Percentiles rank a stretch among this genome's conserved stretches.
phyloP scores from a whole-genome alignment of 192 early-diverging fungal species.

The Neocallimastix lanati region DNA sequence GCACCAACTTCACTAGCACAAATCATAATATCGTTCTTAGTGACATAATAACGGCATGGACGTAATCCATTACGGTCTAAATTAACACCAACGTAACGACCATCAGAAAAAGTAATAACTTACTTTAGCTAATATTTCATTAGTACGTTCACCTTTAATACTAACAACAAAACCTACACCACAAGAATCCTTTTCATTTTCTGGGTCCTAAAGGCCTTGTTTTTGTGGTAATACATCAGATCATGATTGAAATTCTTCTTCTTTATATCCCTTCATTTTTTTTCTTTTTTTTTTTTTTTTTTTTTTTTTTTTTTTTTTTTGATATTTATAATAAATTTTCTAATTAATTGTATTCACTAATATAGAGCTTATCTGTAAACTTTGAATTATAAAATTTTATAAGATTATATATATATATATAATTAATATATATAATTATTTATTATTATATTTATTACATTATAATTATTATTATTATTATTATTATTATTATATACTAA shows the following conservation, averaged over 20 bases:
- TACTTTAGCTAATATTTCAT: conserved; percentile 80
- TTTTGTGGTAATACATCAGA: conserved; percentile 64
- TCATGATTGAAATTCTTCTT: conserved; percentile 27
- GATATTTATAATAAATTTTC: too few species aligned
- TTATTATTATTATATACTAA: too few species aligned
- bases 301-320: too few species aligned
- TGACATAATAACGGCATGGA: conserved; percentile 95
- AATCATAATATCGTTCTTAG: conserved; percentile 82
- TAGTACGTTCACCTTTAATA: conserved; percentile 66
- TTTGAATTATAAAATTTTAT: too few species aligned
- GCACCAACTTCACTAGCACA: conserved; percentile 95
- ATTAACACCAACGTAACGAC: conserved; percentile 88
- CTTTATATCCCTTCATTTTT: background rate
- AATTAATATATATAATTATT: too few species aligned
- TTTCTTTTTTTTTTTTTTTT: background rate
- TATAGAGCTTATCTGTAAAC: too few species aligned
- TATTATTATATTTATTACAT: too few species aligned
- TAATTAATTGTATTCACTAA: too few species aligned
- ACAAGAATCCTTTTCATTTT: conserved; percentile 82
- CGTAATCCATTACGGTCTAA: conserved; percentile 93
- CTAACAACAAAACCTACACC: conserved; percentile 95
- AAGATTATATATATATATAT: too few species aligned
- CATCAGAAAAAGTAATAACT: conserved; percentile 96
- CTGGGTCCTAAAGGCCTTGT: conserved; percentile 77
- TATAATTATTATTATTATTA: too few species aligned